These are phyloP conservation scores for Sanghuangporus baumii DNA, from an alignment of 1,284 basidiomycete genomes.

Conservation along the genomic window DNA sequence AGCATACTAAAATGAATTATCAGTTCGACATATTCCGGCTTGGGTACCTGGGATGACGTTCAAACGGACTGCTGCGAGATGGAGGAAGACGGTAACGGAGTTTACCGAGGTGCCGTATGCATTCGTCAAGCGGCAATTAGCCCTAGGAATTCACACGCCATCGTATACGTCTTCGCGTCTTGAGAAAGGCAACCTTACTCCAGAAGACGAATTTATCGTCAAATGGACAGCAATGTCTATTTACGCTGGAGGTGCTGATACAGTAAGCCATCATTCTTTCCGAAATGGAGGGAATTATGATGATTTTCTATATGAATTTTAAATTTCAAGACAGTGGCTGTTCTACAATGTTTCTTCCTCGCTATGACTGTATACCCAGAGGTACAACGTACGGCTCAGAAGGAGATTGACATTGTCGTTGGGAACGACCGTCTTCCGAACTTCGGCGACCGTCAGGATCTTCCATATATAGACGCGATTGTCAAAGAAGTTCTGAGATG, in stretches of 20 bases:
- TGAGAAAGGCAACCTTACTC: constrained; percentile 26
- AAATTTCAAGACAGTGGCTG: constrained; percentile 14
- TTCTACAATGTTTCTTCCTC: constrained; percentile 22
- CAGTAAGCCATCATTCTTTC: constrained; percentile 13
- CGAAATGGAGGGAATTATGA: not conserved
- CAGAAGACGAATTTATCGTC: constrained; percentile 30
- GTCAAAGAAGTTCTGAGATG: constrained; percentile 27
- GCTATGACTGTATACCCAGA: constrained; percentile 26
- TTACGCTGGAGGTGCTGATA: constrained; percentile 27
- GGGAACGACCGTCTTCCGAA: constrained; percentile 24
- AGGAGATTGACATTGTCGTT: constrained; percentile 25
- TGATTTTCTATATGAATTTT: not conserved
- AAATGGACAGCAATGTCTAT: constrained; percentile 35
- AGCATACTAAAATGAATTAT: not conserved
- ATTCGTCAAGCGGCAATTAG: constrained; percentile 38
- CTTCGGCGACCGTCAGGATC: constrained; percentile 22
- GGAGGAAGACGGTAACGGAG: constrained; percentile 27
- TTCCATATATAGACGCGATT: constrained; percentile 27
- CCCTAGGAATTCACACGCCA: constrained; percentile 30
- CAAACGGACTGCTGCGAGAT: constrained; percentile 34
- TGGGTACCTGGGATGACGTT: constrained; percentile 47
- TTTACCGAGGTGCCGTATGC: constrained; percentile 33
- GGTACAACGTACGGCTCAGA: constrained; percentile 23
- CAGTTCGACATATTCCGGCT: constrained; percentile 39
- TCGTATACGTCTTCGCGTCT: constrained; percentile 35